These are phyloP conservation scores for Hanseniaspora lindneri DNA, from an alignment of 805 yeast species.

Conservation along the genomic window DNA sequence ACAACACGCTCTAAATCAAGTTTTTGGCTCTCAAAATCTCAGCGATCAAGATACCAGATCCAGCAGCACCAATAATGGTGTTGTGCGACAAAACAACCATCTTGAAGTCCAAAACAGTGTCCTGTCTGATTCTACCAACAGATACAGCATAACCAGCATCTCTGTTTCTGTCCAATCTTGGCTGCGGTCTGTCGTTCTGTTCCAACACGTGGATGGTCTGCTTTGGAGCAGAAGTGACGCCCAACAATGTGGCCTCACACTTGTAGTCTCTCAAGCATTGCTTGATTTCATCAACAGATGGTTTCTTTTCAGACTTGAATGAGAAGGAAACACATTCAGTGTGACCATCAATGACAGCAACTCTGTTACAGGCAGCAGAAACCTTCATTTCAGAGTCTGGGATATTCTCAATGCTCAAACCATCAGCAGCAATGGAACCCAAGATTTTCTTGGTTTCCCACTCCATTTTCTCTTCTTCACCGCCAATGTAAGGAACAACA, in stretches of 20 bases:
- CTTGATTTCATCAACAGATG: conserved; percentile 71
- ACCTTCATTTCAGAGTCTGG: conserved; percentile 65
- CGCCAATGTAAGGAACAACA: conserved; percentile 85
- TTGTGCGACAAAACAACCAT: conserved; percentile 97
- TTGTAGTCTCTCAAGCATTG: conserved; percentile 55
- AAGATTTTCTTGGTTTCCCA: conserved; percentile 95
- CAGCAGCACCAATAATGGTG: conserved; percentile 97
- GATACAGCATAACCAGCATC: conserved; percentile 89
- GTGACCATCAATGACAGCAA: conserved; percentile 95
- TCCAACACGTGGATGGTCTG: conserved; percentile 86
- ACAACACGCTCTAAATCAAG: conserved; percentile 53
- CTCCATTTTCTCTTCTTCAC: conserved; percentile 97
- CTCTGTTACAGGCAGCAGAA: conserved; percentile 93
- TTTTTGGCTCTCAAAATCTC: conserved; percentile 73
- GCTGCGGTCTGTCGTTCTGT: conserved; percentile 90
- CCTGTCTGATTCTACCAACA: conserved; percentile 89
- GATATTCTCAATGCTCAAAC: conserved; percentile 45
- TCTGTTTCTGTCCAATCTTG: conserved; percentile 91
- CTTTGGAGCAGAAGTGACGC: conserved; percentile 87
- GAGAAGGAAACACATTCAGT: conserved; percentile 85
- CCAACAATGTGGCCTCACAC: conserved; percentile 69
- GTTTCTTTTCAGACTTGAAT: conserved; percentile 64
- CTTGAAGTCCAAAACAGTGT: conserved; percentile 84
- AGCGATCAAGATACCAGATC: conserved; percentile 92
- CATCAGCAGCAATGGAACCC: conserved; percentile 46